phyloP scores from a whole-genome alignment of 345 rosid species.

The Draba incana region DNA sequence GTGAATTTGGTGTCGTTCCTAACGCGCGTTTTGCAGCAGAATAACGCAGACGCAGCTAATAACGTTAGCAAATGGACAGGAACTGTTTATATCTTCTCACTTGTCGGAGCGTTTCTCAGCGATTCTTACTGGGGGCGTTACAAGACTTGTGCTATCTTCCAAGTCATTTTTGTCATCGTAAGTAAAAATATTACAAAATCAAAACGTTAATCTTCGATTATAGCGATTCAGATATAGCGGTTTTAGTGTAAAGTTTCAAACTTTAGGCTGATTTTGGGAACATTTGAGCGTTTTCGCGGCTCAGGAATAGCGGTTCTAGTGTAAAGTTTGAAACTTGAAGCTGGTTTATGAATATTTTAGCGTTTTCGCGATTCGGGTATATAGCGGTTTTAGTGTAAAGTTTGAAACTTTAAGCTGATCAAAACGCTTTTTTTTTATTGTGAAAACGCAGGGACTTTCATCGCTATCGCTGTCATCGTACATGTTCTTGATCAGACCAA shows the following conservation, averaged over 20 bases:
- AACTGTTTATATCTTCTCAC: conserved; percentile 96
- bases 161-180: conserved; percentile 89
- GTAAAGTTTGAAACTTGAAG: background rate
- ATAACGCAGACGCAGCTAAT: conserved; percentile 97
- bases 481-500: conserved; percentile 76
- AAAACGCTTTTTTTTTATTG: background rate
- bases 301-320: background rate
- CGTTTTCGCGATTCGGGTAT: background rate
- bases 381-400: background rate
- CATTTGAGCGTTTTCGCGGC: background rate
- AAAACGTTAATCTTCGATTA: background rate
- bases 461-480: conserved; percentile 74
- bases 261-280: background rate
- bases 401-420: background rate
- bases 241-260: background rate
- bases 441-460: conserved; percentile 68
- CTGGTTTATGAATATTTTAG: background rate
- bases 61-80: conserved; percentile 99
- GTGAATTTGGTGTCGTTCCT: conserved; percentile 94
- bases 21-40: conserved; percentile 88
- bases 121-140: conserved; percentile 99
- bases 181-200: conserved; percentile 34
- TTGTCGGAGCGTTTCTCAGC: conserved; percentile 94
- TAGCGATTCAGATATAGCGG: no score
- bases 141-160: conserved; percentile 98